phyloP scores from a whole-genome alignment of 2,329 filamentous ascomycete genomes.

The Talaromyces sp. region DNA sequence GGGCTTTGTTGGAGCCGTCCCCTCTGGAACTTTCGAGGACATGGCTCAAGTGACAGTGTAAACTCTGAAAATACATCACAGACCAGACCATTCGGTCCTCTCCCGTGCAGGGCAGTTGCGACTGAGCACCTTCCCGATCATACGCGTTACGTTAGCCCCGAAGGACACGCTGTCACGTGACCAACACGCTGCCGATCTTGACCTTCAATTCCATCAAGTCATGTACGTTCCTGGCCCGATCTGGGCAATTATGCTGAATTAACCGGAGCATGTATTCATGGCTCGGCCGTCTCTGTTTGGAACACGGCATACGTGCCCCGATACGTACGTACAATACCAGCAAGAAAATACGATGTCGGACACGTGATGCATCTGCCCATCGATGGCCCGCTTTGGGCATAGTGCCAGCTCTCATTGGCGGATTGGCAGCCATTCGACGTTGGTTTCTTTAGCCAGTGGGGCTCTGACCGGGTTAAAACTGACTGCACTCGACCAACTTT shows the following conservation, averaged over 20 bases:
- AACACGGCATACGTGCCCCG: neutral
- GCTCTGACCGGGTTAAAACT: slow-evolving; percentile 6
- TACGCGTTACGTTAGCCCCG: neutral
- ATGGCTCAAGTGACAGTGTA: neutral
- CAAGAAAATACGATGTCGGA: neutral
- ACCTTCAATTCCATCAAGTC: neutral
- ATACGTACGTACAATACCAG: neutral
- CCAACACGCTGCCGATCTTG: neutral
- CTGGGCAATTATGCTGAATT: neutral
- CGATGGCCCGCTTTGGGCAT: neutral
- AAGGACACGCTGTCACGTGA: neutral
- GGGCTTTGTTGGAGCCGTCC: slow-evolving; percentile 25
- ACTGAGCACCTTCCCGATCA: neutral
- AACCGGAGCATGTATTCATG: neutral
- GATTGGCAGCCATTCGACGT: neutral
- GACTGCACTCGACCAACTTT: slow-evolving; percentile 9
- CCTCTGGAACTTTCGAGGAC: neutral
- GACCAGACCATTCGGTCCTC: neutral
- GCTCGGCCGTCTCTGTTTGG: neutral
- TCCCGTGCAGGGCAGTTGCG: neutral
- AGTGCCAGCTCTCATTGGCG: neutral
- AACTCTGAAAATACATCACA: neutral
- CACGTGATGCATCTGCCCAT: slow-evolving; percentile 1
- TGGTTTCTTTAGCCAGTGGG: neutral
- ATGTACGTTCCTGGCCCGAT: neutral